A percentile compares a stretch with the other conserved stretches of the same genome.
Conservation (phyloP, 352 stramenopile species). For the Thraustochytrium striatum region DNA sequence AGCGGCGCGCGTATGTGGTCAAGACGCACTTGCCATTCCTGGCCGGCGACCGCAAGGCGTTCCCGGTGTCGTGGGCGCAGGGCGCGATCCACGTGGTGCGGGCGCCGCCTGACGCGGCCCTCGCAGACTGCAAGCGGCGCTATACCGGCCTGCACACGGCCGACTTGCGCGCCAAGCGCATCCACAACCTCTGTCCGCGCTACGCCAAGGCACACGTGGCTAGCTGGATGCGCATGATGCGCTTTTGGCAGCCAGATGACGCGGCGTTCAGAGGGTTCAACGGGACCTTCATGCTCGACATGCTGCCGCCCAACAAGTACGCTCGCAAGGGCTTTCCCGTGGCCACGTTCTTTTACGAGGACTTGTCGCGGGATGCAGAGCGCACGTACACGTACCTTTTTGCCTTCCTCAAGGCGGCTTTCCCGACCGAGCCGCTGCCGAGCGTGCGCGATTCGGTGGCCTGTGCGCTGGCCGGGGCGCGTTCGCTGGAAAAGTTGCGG, state of each 20-base stretch:
- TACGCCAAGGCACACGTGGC: background rate
- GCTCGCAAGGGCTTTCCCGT: conserved; percentile 8
- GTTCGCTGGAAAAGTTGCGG: background rate
- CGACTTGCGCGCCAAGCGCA: background rate
- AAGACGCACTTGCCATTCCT: conserved; percentile 43
- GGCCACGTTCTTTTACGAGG: conserved; percentile 36
- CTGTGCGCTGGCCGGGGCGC: conserved; percentile 2
- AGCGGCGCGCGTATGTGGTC: background rate
- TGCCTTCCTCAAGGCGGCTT: conserved; percentile 21
- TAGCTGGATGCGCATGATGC: conserved; percentile 3
- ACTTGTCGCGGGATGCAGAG: conserved; percentile 32
- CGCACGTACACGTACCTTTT: background rate
- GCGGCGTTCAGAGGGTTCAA: background rate
- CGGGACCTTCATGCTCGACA: background rate
- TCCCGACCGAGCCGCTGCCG: conserved; percentile 11
- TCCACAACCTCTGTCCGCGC: background rate
- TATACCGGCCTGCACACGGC: background rate
- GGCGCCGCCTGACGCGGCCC: conserved; percentile 17
- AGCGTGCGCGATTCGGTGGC: background rate
- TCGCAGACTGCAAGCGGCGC: background rate
- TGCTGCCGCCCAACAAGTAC: background rate
- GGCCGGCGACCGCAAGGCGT: background rate
- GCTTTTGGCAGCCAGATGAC: conserved; percentile 1
- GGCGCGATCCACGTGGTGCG: conserved; percentile 34
- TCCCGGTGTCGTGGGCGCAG: background rate